Conservation (phyloP, 2,329 filamentous ascomycete species). For the Colletotrichum incanum region DNA sequence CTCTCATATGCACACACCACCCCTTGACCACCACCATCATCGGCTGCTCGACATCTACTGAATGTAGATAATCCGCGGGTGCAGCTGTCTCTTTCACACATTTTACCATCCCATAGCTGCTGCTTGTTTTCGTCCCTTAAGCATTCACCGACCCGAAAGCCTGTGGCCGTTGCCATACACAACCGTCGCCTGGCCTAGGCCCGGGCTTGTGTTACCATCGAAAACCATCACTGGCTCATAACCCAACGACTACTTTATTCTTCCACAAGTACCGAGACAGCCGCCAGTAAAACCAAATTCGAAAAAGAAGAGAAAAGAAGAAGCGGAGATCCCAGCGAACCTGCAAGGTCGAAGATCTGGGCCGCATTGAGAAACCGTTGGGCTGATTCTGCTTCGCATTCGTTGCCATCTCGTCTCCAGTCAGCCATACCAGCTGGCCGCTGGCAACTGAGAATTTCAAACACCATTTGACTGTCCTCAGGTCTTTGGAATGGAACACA, state of each 20-base stretch:
- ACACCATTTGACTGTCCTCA: neutral
- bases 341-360: neutral
- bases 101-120: slow-evolving; percentile 9
- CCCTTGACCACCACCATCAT: slow-evolving; percentile 4
- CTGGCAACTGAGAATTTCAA: neutral
- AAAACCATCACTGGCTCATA: slow-evolving; percentile 4
- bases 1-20: slow-evolving; percentile 29
- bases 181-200: neutral
- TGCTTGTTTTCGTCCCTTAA: slow-evolving; percentile 16
- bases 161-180: slow-evolving; percentile 20
- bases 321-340: neutral
- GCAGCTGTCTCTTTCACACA: slow-evolving; percentile 32
- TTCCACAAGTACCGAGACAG: slow-evolving; percentile 32
- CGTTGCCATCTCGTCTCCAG: neutral
- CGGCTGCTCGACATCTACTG: slow-evolving; percentile 22
- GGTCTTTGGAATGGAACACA: slow-evolving; percentile 54
- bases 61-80: slow-evolving; percentile 39
- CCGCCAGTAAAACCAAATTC: slow-evolving; percentile 8
- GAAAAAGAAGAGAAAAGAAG: neutral
- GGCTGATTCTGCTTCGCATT: neutral
- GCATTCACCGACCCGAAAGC: slow-evolving; percentile 17
- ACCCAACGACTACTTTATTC: slow-evolving; percentile 26
- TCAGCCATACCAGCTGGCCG: neutral
- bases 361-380: neutral
- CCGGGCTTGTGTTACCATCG: slow-evolving; percentile 15